Base-by-base conservation (phyloP, 805 yeast species). In the Wickerhamiella allomyrinae region DNA sequence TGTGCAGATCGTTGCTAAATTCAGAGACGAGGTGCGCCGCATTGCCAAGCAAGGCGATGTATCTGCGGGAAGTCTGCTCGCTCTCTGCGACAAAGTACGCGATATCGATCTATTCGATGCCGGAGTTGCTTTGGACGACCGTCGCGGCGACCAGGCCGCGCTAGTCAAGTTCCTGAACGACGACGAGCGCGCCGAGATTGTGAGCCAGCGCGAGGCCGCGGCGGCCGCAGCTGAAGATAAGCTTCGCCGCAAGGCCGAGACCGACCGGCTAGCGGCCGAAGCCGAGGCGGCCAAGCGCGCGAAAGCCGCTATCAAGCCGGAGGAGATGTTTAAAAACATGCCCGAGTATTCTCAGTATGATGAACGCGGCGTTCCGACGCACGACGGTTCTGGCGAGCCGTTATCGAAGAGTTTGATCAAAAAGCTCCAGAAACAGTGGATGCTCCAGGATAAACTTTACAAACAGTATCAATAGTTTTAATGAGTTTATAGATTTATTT, bases 51-150 rank as follows among this genome's bases (percentile, higher is more conserved):
- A 73, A 39, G 38, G 29, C 13, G 68, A 66, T 39, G 75, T 73
- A 9, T 63, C 62, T 17, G 69, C 68, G 41, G 51, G 62, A 6
- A 71, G 67, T 14, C 69, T 85, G 44, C 67, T 91, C 37, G 63
- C 66, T n/a, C 74, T 82, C 4, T 72, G 86, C 44, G 98, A 91
- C 60, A 59, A 66, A 6, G 60, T 91, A 19, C 74, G 98, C 53
- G 76, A 79, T 50, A 61, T 70, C 14, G 91, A 80, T 29, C 63
- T 91, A 51, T 64, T 85, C 46, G 70, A 74, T 20, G 64, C 86
- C 47, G 91, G 93, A 22, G 79, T 91, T 34, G 76, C 93, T 1
- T 66, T 91, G 42, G 97, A 89, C 58, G 98, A 91, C 61, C 76
- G 96, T 54, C 69, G 76, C 5, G 79, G 71, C 46, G 86, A 79